These are phyloP conservation scores for Neoboletus subvelutipes DNA, from an alignment of 768 basidiomycete species.

Conservation along the genomic window DNA sequence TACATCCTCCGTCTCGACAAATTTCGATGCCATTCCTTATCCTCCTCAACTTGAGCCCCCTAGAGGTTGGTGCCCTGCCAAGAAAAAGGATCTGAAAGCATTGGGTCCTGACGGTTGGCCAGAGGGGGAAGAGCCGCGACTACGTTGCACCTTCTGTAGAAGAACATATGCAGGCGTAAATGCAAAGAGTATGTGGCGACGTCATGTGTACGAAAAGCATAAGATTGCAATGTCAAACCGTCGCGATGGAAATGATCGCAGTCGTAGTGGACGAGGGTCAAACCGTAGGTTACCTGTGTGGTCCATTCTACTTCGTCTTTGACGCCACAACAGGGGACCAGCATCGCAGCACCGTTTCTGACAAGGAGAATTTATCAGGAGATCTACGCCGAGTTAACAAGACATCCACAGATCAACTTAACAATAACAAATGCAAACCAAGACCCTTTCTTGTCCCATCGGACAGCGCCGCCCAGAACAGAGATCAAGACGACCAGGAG, in stretches of 20 bases:
- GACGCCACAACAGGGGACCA: constrained; percentile 54
- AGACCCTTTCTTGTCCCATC: constrained; percentile 23
- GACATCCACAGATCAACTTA: constrained; percentile 19
- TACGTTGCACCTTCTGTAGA: constrained; percentile 83
- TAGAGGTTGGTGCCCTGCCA: constrained; percentile 84
- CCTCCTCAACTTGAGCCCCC: constrained; percentile 80
- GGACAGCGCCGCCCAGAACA: constrained; percentile 13
- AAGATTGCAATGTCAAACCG: constrained; percentile 89
- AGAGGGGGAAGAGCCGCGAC: constrained; percentile 75
- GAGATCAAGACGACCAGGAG: constrained; percentile 10
- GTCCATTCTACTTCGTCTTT: constrained; percentile 15
- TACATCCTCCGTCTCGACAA: constrained; percentile 41
- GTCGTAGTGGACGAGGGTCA: constrained; percentile 56
- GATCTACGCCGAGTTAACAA: constrained; percentile 32
- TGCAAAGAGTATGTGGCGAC: constrained; percentile 89
- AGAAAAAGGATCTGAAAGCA: constrained; percentile 75
- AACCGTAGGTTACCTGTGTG: constrained; percentile 51
- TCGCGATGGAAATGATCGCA: constrained; percentile 65
- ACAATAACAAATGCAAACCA: constrained; percentile 19
- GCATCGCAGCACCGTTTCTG: constrained; percentile 43
- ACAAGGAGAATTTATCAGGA: constrained; percentile 34
- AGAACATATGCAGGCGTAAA: constrained; percentile 84
- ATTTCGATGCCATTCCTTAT: constrained; percentile 61
- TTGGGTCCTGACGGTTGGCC: constrained; percentile 71
- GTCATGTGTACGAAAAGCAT: constrained; percentile 87